Evolutionary conservation across 768 basidiomycete species (phyloP), one percentile per base, ranked within the genome.

Genomic region (Mycena olivaceomarginata): DNA sequence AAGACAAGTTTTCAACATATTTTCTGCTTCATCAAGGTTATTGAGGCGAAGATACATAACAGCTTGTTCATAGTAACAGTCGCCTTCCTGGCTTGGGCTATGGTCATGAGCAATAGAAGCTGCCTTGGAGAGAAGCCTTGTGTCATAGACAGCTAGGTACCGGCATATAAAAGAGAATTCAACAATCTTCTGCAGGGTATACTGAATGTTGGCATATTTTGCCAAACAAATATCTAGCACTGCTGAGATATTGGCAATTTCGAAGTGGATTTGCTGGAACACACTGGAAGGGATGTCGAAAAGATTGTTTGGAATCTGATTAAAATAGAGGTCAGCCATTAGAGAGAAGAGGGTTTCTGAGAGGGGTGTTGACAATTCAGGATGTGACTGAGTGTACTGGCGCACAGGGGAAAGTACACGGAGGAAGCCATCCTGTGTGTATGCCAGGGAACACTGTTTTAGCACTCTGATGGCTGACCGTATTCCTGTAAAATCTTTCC

Each of bases 381-480:
- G 31, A 4, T 79, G 81, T 31, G 77, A 74, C 22, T 66, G 59
- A 57, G 83, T 79, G 69, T 80, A 82, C 7, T 84, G 79, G 25
- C 84, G 80, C 64, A 85, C 82, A 11, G 83, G 84, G 22, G 82
- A 84, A 22, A 85, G 78, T 18, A 85, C 75, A 18, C 84, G 81
- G 22, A 84, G 65, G 31, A 72, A 75, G 9, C 78, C 78, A 59
- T 79, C 60, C 0, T 22, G 48, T 40, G 67, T 39, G 18, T 67
- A 67, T 1, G 48, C 48, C 1, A 67, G 66, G 0, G 66, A 67
- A 22, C 48, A 51, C 40, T 67, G 66, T 56, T 51, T 4, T 73
- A 53, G 65, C 82, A 83, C 63, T 81, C 78, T 56, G 79, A 83
- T 8, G 83, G 70, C 9, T 82, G 78, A 10, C 82, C 82, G 63